A percentile compares a stretch with the other conserved stretches of the same genome.
phyloP scores from a whole-genome alignment of 768 basidiomycete genomes.

The Auricularia cornea region DNA sequence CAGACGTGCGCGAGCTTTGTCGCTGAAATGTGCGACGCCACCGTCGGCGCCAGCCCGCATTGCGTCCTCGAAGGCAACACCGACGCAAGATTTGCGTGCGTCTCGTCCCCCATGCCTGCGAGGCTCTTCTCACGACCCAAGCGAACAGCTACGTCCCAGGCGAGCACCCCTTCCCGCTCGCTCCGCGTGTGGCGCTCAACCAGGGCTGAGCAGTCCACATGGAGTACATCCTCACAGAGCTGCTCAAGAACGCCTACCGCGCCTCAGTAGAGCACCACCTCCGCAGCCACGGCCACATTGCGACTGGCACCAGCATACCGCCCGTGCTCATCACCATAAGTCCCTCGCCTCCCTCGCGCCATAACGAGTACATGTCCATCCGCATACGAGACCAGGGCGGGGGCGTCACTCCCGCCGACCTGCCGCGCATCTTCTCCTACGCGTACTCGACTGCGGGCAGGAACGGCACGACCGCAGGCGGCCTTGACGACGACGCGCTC shows the following conservation, averaged over 20 bases:
- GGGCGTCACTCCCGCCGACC: constrained; percentile 65
- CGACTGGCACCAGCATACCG: constrained; percentile 30
- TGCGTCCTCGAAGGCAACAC: constrained; percentile 63
- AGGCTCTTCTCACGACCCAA: too few species aligned
- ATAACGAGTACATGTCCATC: constrained; percentile 45
- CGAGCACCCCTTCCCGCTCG: background rate
- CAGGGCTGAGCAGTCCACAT: constrained; percentile 48
- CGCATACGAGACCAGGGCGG: constrained; percentile 83
- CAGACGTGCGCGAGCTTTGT: constrained; percentile 79
- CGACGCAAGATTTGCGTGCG: constrained; percentile 73
- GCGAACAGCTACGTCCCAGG: constrained; percentile 64
- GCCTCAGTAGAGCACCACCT: constrained; percentile 75
- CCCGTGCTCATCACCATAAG: constrained; percentile 68
- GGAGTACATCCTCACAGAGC: constrained; percentile 85
- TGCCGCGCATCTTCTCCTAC: constrained; percentile 81
- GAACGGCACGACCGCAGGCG: constrained; percentile 25
- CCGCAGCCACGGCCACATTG: constrained; percentile 30
- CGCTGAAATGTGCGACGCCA: constrained; percentile 73
- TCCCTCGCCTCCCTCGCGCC: constrained; percentile 31
- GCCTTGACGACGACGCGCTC: constrained; percentile 32
- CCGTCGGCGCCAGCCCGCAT: constrained; percentile 61
- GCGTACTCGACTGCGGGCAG: constrained; percentile 81
- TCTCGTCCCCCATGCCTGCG: constrained; percentile 11
- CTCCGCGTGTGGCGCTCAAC: background rate
- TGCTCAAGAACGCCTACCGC: constrained; percentile 85